Evolutionary conservation across 345 rosid genomes (phyloP), one percentile per base, ranked within the genome.

Genomic region (Murraya paniculata): DNA sequence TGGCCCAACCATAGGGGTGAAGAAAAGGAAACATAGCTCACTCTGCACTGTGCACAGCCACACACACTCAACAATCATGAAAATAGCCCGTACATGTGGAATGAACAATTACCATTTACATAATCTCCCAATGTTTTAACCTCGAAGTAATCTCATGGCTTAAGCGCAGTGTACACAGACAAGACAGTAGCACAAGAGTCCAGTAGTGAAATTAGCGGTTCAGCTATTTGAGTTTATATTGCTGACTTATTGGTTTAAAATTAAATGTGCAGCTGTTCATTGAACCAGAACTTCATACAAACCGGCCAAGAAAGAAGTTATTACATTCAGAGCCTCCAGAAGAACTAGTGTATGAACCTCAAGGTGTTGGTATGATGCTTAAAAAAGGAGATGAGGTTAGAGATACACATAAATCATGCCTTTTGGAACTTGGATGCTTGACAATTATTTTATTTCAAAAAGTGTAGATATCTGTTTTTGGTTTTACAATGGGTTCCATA

Each of bases 301-400:
- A 96, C 89, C 79, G 53, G 89, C 94, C 97, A 68, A 87, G 85
- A 82, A 88, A 89, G 83, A 90, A 84, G 88, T 74, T 91, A 22
- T 69, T 88, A 61, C 92, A 75, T 27, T 77, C 89, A 9, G 90
- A 88, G 82, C 91, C 89, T 66, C 89, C 97, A 35, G 92, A 91
- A 74, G 97, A 94, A 79, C 87, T 87, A 41, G 80, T 86, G 38
- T 96, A 96, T 71, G 88, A 83, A 79, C 95, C 93, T 50, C 87
- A 91, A 82, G 94, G 99, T 14, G 87, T 87, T 59, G 99, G 97
- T 7, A 62, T 88, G 45, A 75, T 68, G 82, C 88, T 94, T 27
- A 91, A 90, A 82, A 96, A 89, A 77, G 99, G 99, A 27, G 92
- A 94, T 28, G 91, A 92, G 97, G 98, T 92, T 76, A 81, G 91